phyloP scores from a whole-genome alignment of 139 green algal species.

The Chloropicon primus region DNA sequence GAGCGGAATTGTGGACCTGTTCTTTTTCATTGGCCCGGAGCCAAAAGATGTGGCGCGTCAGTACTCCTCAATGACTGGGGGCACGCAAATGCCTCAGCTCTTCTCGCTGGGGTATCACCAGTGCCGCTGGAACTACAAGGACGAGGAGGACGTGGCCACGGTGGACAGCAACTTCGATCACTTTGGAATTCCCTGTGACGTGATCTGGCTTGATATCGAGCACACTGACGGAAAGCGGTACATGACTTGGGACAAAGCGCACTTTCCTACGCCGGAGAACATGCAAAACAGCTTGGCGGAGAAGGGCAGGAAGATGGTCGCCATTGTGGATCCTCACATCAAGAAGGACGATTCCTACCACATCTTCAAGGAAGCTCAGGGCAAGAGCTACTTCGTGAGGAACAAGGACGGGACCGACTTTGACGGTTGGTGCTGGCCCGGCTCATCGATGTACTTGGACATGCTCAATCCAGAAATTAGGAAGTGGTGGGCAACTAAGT shows the following conservation, averaged over 20 bases:
- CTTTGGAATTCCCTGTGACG: conserved; percentile 92
- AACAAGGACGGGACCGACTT: conserved; percentile 70
- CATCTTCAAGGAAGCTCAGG: conserved; percentile 69
- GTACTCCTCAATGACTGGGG: conserved; percentile 71
- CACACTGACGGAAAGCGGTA: conserved; percentile 96
- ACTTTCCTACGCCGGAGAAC: conserved; percentile 63
- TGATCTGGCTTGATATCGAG: conserved; percentile 99
- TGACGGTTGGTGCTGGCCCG: conserved; percentile 96
- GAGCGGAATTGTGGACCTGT: conserved; percentile 86
- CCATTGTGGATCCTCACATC: conserved; percentile 96
- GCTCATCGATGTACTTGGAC: conserved; percentile 85
- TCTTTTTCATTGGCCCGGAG: conserved; percentile 64
- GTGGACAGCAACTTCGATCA: conserved; percentile 68
- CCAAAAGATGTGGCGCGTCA: conserved; percentile 52
- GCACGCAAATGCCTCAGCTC: conserved; percentile 79
- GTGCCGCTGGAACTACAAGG: conserved; percentile 98
- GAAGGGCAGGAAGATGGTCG: conserved; percentile 61
- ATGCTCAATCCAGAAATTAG: conserved; percentile 64
- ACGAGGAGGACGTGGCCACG: conserved; percentile 52
- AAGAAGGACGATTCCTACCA: conserved; percentile 76
- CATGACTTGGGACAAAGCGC: conserved; percentile 84
- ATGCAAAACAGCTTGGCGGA: conserved; percentile 50
- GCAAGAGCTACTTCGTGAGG: conserved; percentile 70
- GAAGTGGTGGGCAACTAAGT: conserved; percentile 83
- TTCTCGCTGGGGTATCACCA: conserved; percentile 96